Conservation (phyloP, 345 rosid genomes). For the Acer yangbiense region DNA sequence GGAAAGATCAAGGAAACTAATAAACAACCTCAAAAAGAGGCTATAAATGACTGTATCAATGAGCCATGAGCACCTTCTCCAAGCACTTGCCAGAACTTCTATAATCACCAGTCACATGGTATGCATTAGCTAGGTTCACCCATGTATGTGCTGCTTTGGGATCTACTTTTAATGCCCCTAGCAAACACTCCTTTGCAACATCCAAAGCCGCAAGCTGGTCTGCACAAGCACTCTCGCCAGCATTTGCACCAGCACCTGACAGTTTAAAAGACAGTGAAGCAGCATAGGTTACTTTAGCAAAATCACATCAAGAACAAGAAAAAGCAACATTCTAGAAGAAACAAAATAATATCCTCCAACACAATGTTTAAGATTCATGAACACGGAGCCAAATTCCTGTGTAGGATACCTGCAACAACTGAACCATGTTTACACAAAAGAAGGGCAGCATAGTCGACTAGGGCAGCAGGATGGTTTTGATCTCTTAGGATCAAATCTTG, state of each 20-base stretch:
- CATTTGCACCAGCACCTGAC: conserved; percentile 85
- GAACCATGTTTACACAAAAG: conserved; percentile 84
- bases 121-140: conserved; percentile 88
- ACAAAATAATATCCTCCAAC: conserved; percentile 4
- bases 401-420: conserved; percentile 70
- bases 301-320: conserved; percentile 7
- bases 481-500: conserved; percentile 85
- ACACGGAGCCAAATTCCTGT: conserved; percentile 8
- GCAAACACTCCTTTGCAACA: conserved; percentile 86
- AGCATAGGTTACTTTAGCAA: conserved; percentile 4
- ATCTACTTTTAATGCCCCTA: conserved; percentile 70
- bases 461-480: conserved; percentile 92
- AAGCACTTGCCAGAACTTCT: conserved; percentile 89
- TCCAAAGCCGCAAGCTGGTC: conserved; percentile 62
- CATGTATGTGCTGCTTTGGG: conserved; percentile 81
- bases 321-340: conserved; percentile 9
- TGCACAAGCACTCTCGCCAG: conserved; percentile 55
- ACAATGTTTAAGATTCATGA: conserved; percentile 1
- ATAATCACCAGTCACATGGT: conserved; percentile 73
- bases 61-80: conserved; percentile 94
- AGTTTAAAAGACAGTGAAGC: conserved; percentile 14
- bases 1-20: conserved; percentile 43
- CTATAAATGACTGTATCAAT: conserved; percentile 44
- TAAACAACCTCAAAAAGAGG: conserved; percentile 59
- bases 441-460: conserved; percentile 78